Evolutionary conservation across 2,329 filamentous ascomycete genomes (phyloP).

Genomic region (Rutstroemia sp.): DNA sequence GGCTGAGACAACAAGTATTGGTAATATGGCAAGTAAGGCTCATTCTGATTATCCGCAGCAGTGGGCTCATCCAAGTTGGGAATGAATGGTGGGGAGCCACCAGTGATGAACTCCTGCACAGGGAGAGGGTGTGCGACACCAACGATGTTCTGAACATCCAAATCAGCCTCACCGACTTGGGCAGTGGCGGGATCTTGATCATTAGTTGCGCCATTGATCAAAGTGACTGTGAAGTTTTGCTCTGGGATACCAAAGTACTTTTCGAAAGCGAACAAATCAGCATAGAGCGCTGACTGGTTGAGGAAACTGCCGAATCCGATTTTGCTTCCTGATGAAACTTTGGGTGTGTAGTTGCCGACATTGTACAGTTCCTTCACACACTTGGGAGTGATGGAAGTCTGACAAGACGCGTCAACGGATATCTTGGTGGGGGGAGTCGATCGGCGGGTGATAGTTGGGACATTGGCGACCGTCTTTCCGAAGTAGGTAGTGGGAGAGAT

Average conservation of each 20-base stretch:
- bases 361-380: constrained; percentile 44
- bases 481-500: constrained; percentile 26
- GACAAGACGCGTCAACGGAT: constrained; percentile 18
- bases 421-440: neutral
- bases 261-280: constrained; percentile 35
- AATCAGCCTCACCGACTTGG: constrained; percentile 15
- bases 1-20: constrained; percentile 41
- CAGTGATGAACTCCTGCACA: constrained; percentile 47
- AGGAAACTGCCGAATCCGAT: constrained; percentile 45
- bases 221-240: constrained; percentile 37
- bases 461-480: constrained; percentile 16
- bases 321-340: constrained; percentile 37
- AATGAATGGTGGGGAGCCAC: constrained; percentile 44
- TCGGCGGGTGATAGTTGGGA: neutral
- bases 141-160: constrained; percentile 47
- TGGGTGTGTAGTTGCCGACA: constrained; percentile 38
- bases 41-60: constrained; percentile 36
- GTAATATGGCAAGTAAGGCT: constrained; percentile 52
- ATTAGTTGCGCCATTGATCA: constrained; percentile 35
- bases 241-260: constrained; percentile 34
- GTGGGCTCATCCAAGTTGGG: constrained; percentile 33
- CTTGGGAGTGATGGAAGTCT: constrained; percentile 35
- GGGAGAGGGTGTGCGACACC: constrained; percentile 46
- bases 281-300: constrained; percentile 41
- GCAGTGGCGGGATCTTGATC: constrained; percentile 30